Base-by-base conservation (phyloP, 495 filamentous ascomycete species). In the Cercophora newfieldiana region DNA sequence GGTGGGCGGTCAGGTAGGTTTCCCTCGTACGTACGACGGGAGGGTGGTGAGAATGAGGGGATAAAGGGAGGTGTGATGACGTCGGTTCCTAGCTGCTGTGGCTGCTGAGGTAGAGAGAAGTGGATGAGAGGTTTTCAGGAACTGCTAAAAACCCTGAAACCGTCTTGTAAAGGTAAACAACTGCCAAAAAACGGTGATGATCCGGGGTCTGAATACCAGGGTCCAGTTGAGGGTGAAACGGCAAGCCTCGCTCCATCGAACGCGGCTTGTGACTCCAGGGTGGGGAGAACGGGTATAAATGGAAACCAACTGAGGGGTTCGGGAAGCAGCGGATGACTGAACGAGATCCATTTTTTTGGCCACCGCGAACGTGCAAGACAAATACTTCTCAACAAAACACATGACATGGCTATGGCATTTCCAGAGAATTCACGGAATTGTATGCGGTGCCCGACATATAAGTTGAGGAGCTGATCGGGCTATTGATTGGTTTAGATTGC, bases 261-360 rank as follows among this genome's bases (percentile, higher is more conserved):
- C 19, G 21, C 51, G 26, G 22, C 51, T 26, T 24, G 26, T 55
- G 51, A 26, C 51, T 21, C 19, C 29, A 58, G 33, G 16, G 25
- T 30, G 55, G 55, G 29, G 55, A 30, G 24, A 29, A 29, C 25
- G 29, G 55, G 55, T 14, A 33, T 28, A 29, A 21, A 33, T 29
- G 55, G 55, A 29, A 58, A 58, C 26, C 10, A 29, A 29, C 24
- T 33, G 55, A 58, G 55, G 55, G 55, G 55, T 33, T 58, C 55
- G 26, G 55, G 24, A 33, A 58, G 55, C 29, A 16, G 29, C 29
- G 25, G 50, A 53, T 22, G n/a, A 53, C 21, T 22, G 8, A 19
- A 12, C 55, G n/a, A 30, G 19, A 29, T 33, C 25, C n/a, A 37
- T 33, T 31, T 58, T 58, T 58, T 58, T 2, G 26, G 5, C 54